These are phyloP conservation scores for Aspergillus felis DNA, from an alignment of 2,329 filamentous ascomycete genomes.

Conservation along the genomic window DNA sequence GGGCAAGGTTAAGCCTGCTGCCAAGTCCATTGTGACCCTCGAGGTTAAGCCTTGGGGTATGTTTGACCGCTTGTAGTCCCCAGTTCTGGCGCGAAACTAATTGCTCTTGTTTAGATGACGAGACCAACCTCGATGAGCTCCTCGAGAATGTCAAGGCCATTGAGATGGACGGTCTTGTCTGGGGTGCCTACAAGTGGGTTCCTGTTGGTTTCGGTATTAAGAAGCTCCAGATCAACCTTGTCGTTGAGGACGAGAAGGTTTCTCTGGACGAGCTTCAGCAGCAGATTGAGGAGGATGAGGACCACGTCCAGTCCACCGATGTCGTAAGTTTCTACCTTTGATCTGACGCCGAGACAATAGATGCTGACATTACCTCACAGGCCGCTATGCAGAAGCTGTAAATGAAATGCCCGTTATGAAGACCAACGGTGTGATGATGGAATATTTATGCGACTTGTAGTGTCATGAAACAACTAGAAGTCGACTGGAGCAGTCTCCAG, in stretches of 20 bases:
- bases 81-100: constrained; percentile 14
- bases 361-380: constrained; percentile 27
- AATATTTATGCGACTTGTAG: constrained; percentile 31
- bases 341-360: neutral
- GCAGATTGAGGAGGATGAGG: constrained; percentile 81
- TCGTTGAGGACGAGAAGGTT: constrained; percentile 96
- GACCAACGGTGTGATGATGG: constrained; percentile 33
- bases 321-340: constrained; percentile 50
- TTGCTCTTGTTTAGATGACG: constrained; percentile 60
- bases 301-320: constrained; percentile 94
- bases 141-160: constrained; percentile 78
- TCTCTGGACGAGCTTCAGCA: constrained; percentile 82
- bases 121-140: constrained; percentile 84
- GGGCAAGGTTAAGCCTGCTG: constrained; percentile 81
- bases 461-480: constrained; percentile 35
- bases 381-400: constrained; percentile 91
- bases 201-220: constrained; percentile 95
- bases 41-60: constrained; percentile 99
- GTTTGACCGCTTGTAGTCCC: constrained; percentile 33
- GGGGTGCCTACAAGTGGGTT: constrained; percentile 88
- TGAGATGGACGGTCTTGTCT: constrained; percentile 89
- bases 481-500: constrained; percentile 19
- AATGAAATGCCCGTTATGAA: constrained; percentile 37
- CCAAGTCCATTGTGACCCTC: constrained; percentile 93
- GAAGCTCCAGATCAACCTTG: constrained; percentile 98